Conservation (phyloP, 495 filamentous ascomycete species). For the Amniculicola lignicola region DNA sequence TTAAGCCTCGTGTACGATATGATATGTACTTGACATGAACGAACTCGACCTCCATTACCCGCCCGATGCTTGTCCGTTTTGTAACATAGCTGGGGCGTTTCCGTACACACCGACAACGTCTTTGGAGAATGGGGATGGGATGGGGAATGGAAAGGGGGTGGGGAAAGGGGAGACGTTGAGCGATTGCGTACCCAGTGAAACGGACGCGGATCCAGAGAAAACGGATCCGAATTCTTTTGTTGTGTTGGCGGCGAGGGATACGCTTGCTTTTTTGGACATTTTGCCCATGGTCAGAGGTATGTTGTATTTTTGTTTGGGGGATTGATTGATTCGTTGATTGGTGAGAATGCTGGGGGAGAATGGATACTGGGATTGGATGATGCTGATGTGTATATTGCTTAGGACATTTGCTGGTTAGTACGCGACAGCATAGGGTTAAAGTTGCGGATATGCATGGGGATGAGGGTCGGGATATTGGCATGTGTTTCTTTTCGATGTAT, state of each 20-base stretch:
- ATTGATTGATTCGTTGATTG: too few relatives aligned
- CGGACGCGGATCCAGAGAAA: slow-evolving; percentile 27
- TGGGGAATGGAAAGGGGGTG: neutral
- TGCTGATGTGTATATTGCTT: neutral
- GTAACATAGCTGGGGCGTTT: slow-evolving; percentile 53
- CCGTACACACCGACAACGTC: slow-evolving; percentile 25
- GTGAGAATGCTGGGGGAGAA: neutral
- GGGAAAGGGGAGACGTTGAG: neutral
- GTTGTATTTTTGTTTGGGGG: neutral
- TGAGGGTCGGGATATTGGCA: slow-evolving; percentile 55
- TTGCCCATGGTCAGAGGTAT: slow-evolving; percentile 70
- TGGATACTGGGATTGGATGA: neutral
- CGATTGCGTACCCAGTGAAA: slow-evolving; percentile 33
- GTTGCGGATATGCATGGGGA: slow-evolving; percentile 63
- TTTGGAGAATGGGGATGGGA: neutral
- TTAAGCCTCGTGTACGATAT: too few relatives aligned
- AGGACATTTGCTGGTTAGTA: slow-evolving; percentile 68
- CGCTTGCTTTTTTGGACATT: slow-evolving; percentile 87
- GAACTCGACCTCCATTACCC: slow-evolving; percentile 28
- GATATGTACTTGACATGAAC: slow-evolving; percentile 8
- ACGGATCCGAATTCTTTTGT: slow-evolving; percentile 50
- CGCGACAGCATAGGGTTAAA: slow-evolving; percentile 68
- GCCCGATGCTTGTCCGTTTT: slow-evolving; percentile 59
- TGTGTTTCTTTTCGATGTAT: neutral
- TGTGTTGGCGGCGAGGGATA: slow-evolving; percentile 66